These are phyloP conservation scores for Stevia rebaudiana DNA, from an alignment of 140 eudicot species.

Conservation along the genomic window DNA sequence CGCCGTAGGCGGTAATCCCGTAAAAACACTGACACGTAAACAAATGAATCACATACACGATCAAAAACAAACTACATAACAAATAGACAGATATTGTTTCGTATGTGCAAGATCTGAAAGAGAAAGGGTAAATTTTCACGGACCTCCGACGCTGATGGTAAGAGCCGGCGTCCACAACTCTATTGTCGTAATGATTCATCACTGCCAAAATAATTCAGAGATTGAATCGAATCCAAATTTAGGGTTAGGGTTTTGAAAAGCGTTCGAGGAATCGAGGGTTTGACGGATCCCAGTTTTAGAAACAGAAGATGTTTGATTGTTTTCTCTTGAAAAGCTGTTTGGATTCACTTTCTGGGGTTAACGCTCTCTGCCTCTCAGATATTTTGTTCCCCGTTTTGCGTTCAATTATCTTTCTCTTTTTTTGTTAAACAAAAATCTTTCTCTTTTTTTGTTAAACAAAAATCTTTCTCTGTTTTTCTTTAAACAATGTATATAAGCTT, in stretches of 20 bases:
- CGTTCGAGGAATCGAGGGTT: neutral
- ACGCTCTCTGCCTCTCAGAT: neutral
- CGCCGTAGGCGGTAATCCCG: conserved; percentile 49
- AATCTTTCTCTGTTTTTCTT: too few relatives aligned
- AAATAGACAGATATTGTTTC: neutral
- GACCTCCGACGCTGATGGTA: conserved; percentile 94
- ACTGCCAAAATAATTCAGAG: conserved; percentile 1
- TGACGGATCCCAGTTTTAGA: neutral
- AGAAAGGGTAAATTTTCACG: neutral
- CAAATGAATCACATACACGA: neutral
- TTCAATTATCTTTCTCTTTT: too few relatives aligned
- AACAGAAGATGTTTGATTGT: neutral
- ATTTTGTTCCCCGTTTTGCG: neutral
- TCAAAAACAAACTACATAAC: neutral
- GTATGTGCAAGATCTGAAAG: neutral
- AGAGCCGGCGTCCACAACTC: conserved; percentile 65
- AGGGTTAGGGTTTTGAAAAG: conserved; percentile 33
- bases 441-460: too few relatives aligned
- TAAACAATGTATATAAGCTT: too few relatives aligned
- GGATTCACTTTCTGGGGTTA: too few relatives aligned
- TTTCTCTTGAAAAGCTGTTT: too few relatives aligned
- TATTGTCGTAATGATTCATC: conserved; percentile 54
- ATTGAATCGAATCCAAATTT: conserved; percentile 6
- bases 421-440: too few relatives aligned
- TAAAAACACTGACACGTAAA: conserved; percentile 48